Conservation (phyloP, 345 rosid species). For the Eucalyptus grandis region DNA sequence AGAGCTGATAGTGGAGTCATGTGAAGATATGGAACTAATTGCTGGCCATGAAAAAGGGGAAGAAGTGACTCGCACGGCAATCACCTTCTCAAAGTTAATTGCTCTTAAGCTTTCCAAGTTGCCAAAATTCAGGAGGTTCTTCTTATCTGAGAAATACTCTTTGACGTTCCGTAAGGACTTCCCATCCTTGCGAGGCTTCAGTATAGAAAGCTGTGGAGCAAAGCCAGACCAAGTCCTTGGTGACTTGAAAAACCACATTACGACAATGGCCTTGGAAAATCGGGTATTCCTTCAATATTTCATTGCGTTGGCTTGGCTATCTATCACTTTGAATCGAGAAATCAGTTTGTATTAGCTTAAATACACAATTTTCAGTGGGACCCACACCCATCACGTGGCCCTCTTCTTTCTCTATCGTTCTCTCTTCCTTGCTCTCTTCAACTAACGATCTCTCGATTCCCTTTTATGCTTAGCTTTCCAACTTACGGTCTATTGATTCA, state of each 20-base stretch:
- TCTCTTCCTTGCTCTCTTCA: no score
- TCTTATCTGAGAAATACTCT: no score
- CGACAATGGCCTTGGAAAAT: no score
- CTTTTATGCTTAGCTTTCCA: no score
- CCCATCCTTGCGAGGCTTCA: fast-evolving
- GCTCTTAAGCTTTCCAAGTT: fast-evolving
- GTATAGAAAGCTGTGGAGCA: not conserved
- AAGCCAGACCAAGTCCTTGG: no score
- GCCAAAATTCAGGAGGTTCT: fast-evolving
- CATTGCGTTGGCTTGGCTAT: no score
- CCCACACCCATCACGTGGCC: not conserved
- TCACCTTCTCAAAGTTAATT: fast-evolving
- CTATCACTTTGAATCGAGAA: no score
- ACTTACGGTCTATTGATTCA: no score
- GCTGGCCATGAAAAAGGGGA: fast-evolving
- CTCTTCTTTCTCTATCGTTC: not conserved
- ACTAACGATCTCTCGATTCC: fast-evolving
- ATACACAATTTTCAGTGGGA: not conserved
- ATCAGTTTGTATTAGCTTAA: not conserved
- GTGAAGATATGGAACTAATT: not conserved
- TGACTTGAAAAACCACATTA: no score
- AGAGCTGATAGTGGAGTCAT: fast-evolving
- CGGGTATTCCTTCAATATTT: no score
- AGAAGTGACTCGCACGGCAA: fast-evolving
- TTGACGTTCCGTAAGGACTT: fast-evolving